Evolutionary conservation across 352 stramenopile species (phyloP).

Genomic region (Thraustochytrium striatum): DNA sequence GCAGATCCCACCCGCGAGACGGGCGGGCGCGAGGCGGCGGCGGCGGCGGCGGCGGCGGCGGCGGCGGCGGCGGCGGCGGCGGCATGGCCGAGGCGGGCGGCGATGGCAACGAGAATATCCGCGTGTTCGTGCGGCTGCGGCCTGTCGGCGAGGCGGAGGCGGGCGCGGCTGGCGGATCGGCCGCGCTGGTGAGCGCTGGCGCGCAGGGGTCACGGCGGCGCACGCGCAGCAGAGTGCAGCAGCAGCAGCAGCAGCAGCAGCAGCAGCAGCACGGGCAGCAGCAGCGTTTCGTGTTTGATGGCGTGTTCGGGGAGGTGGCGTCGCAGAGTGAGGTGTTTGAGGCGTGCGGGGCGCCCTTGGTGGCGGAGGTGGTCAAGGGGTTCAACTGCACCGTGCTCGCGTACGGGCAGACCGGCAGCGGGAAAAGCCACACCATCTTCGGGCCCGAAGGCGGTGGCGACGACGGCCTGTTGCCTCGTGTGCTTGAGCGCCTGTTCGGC

Average conservation of each 20-base stretch:
- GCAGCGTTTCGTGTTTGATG: constrained; percentile 56
- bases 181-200: background rate
- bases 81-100: background rate
- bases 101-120: background rate
- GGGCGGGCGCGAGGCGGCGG: too few species aligned
- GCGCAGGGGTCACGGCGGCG: background rate
- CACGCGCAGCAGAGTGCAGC: background rate
- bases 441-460: background rate
- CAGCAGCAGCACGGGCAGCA: background rate
- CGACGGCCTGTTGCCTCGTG: constrained; percentile 21
- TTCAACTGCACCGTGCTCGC: constrained; percentile 89
- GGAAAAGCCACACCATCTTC: constrained; percentile 47
- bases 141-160: background rate
- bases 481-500: constrained; percentile 32
- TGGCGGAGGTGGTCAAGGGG: constrained; percentile 80
- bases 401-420: constrained; percentile 71
- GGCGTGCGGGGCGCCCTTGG: constrained; percentile 57
- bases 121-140: constrained; percentile 31
- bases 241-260: background rate
- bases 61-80: background rate
- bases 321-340: constrained; percentile 59
- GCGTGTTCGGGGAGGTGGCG: constrained; percentile 56
- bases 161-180: background rate
- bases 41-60: background rate
- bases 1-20: too few species aligned